Evolutionary conservation across 257 asterid genomes (phyloP), one percentile per base, ranked within the genome.

Genomic region (Solanum dulcamara): DNA sequence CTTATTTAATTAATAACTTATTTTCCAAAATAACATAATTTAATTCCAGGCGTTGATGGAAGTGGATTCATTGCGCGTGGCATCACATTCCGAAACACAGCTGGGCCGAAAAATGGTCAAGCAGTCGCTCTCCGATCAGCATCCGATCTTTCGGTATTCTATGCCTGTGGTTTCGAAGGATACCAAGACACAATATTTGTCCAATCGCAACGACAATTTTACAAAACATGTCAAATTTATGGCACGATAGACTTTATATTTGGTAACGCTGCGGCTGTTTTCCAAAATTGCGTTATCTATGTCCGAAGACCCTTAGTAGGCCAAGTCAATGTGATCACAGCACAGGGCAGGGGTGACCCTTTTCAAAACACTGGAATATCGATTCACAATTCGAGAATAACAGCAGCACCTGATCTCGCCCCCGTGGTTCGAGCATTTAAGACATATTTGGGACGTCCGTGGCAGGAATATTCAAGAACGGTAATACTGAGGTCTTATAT

Each of bases 241-340:
- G 93, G 92, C 17, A 91, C 93, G 2, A 24, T 88, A 1, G 92
- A 91, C 57, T 91, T 91, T 89, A 90, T 90, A 8, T 90, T 89
- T 3, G 93, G 93, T 11, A 44, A 72, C 10, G 89, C 91, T 4
- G 68, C 92, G 0, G 88, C 37, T 10, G 89, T 90, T 51, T 83
- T 90, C 44, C 93, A 91, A 42, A 84, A 72, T 28, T 88, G 91
- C 81, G 7, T 12, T 20, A 86, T 91, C 6, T 70, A 18, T 9
- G 84, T 81, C 3, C 86, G 88, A 26, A 89, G 71, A 77, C 91
- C 93, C 14, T 11, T 59, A 22, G 53, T 12, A 5, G 88, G 87
- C 3, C 88, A 86, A 50, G 33, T 59, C 4, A 89, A 86, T 57
- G 82, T 81, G 24, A 82, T 90, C 28, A 84, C 92, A 5, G 90